Evolutionary conservation across 768 basidiomycete species (phyloP), one percentile per base, ranked within the genome.

Genomic region (Calocera cornea): DNA sequence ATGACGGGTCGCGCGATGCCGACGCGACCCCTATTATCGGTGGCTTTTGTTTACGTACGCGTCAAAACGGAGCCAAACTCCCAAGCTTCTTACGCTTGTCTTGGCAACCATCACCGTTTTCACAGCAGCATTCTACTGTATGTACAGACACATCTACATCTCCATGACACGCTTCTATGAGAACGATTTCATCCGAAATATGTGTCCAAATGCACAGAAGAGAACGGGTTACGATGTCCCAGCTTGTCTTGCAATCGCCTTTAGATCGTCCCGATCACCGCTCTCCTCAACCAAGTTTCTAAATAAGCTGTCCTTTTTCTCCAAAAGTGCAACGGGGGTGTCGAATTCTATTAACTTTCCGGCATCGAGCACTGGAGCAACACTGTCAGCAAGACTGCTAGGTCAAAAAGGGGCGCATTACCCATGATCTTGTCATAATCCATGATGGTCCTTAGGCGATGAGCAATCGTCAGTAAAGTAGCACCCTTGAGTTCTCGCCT

Each of bases 241-340:
- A 33, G 7, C 2, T 19, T 60, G 54, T 33, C 24, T 27, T 16
- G 54, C 54, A 29, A 60, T 60, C 16, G 24, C 27, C 31, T 60
- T 27, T 27, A 60, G 31, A 5, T 60, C 54, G 31, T 60, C 54
- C 31, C 54, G 2, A 69, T 87, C 85, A 2, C 78, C 80, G 66
- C 83, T 85, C 69, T 82, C 81, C 49, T 87, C 82, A 0, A 87
- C 85, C 91, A 95, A 93, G 64, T 85, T 83, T 38, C 85, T 82
- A 80, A 95, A 95, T 70, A 90, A 86, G 1, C 90, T 86, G 64
- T 82, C 80, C 65, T 83, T 76, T 8, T 75, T 78, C 60, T 80
- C 71, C 76, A 84, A 92, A n/a, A 95, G 76, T 40, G 80, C 82
- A 27, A 80, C 77, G 0, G 93, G 92, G 1, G 88, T 87, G 74